Conservation (phyloP, 2,329 filamentous ascomycete genomes). For the Lasiodiplodia citricola region DNA sequence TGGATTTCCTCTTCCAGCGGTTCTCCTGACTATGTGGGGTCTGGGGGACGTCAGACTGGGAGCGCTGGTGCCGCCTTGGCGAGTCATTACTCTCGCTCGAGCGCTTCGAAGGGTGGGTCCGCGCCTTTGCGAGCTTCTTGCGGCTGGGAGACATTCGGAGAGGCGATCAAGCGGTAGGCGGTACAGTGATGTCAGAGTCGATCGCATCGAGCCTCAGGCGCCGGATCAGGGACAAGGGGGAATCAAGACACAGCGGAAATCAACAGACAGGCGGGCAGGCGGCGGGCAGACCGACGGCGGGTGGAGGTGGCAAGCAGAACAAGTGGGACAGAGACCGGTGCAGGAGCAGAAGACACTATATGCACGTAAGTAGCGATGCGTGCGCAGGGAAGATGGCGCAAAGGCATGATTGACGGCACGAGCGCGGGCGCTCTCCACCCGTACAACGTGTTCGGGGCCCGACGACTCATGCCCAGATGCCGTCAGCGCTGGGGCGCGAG, state of each 20-base stretch:
- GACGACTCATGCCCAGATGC: slow-evolving; percentile 15
- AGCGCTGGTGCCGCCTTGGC: slow-evolving; percentile 16
- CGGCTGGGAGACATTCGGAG: slow-evolving; percentile 9
- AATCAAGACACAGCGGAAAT: slow-evolving; percentile 6
- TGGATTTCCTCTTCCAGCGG: slow-evolving; percentile 21
- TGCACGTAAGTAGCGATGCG: slow-evolving; percentile 24
- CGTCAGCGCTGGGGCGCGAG: slow-evolving; percentile 11
- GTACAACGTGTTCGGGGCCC: slow-evolving; percentile 15
- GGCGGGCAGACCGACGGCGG: not conserved
- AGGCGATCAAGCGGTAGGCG: not conserved
- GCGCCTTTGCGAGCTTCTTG: slow-evolving; percentile 10
- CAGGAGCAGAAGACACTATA: slow-evolving; percentile 9
- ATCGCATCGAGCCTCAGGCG: not conserved
- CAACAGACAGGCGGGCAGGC: not conserved
- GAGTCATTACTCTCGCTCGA: slow-evolving; percentile 24
- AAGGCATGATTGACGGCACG: slow-evolving; percentile 22
- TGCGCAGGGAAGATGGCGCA: slow-evolving; percentile 25
- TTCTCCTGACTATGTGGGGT: slow-evolving; percentile 24
- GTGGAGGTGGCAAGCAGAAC: slow-evolving; percentile 4
- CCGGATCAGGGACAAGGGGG: slow-evolving; percentile 8
- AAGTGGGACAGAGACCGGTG: slow-evolving; percentile 2
- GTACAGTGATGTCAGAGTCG: not conserved
- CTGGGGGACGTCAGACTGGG: slow-evolving; percentile 21
- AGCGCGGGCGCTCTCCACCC: slow-evolving; percentile 13
- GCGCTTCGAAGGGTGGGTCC: slow-evolving; percentile 10